These are phyloP conservation scores for Lyophyllum decastes DNA, from an alignment of 768 basidiomycete genomes.

Conservation along the genomic window DNA sequence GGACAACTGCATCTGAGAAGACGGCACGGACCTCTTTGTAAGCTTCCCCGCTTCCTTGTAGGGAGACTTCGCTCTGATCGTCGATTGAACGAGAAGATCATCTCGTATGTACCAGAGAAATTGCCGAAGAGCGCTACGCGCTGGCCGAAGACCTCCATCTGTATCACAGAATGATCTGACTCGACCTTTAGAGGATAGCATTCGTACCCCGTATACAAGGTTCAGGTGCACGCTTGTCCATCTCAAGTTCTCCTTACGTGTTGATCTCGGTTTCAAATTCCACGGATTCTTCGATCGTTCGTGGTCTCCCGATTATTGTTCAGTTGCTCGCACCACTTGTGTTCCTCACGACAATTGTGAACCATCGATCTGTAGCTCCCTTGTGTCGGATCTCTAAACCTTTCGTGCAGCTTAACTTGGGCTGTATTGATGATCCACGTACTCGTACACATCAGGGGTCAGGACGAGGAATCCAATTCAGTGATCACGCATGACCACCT, in stretches of 20 bases:
- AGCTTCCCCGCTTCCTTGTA: not conserved
- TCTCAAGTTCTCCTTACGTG: not conserved
- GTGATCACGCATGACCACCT: not conserved
- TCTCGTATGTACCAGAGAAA: not conserved
- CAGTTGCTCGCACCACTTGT: not conserved
- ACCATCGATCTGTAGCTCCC: not conserved
- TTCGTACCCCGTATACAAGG: not conserved
- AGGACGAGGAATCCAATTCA: not conserved
- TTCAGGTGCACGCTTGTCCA: not conserved
- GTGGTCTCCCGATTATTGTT: not conserved
- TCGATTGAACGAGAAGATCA: not conserved
- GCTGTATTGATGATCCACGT: not conserved
- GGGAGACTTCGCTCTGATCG: not conserved
- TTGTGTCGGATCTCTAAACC: not conserved
- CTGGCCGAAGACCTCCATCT: not conserved
- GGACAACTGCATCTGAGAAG: not conserved
- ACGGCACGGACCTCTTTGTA: not conserved
- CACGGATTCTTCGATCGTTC: not conserved
- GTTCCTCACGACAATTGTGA: not conserved
- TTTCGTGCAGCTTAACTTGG: not conserved
- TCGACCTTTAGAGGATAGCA: not conserved
- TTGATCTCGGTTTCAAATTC: not conserved
- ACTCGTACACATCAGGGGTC: not conserved
- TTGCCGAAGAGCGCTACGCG: not conserved
- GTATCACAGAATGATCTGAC: not conserved